Base-by-base conservation (phyloP, 2,329 filamentous ascomycete genomes). In the Tolypocladium guangdongense region DNA sequence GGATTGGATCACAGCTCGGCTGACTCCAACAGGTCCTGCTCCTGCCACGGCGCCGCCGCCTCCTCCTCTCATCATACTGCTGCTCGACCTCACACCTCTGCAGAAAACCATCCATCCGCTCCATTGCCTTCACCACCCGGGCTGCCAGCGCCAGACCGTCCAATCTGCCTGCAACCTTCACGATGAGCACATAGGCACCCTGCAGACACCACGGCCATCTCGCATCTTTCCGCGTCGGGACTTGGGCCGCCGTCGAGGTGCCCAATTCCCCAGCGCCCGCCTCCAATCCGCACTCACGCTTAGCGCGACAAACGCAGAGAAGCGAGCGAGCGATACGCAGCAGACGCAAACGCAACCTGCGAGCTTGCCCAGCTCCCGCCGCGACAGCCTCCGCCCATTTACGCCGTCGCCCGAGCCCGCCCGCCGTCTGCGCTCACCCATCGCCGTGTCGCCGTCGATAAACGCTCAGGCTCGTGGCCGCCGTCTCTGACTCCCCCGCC, bases 231-330 rank as follows among this genome's bases (percentile, higher is more conserved):
- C 50, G 50, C 51, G 45, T 51, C 50, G 55, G 48, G 45, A 52
- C 48, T 58, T 58, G 55, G 59, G 58, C 57, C 54, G 55, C 55
- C 58, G 58, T 55, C 53, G 36, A 57, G 55, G 57, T 59, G 58
- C 57, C 56, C 57, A 58, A 59, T 57, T 56, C 53, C 39, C 53
- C 53, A 37, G 53, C 53, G 41, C 51, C 49, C 22, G 30, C 33
- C 45, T 45, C 53, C 52, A 35, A 47, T 8, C 41, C 41, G 43
- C 18, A 43, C 30, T 36, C 53, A 49, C 45, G 37, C 35, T 8
- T 36, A 37, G 47, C 41, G 50, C 51, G 51, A 52, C 51, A 30
- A 47, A 38, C 22, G 39, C n/a, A n/a, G 30, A 24, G 20, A 12
- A 36, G 20, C 48, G 22, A 49, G 30, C 46, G 18, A 35, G 14